Evolutionary conservation across 2,329 filamentous ascomycete genomes (phyloP).

Genomic region (Neonectria faginata): DNA sequence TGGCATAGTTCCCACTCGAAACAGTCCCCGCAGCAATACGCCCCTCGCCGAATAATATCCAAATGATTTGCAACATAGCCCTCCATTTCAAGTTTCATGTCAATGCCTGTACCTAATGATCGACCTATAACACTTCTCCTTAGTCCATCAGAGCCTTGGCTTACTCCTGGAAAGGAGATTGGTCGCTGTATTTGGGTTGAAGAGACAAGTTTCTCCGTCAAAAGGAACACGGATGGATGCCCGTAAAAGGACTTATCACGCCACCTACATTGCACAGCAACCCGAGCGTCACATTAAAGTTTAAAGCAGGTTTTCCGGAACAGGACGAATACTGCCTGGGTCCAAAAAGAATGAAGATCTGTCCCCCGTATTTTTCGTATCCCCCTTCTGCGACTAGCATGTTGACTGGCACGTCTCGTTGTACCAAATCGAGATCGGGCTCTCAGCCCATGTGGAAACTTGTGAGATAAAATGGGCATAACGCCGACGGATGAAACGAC

Average conservation of each 20-base stretch:
- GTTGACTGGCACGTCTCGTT: too few species aligned
- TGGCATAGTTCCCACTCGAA: constrained; percentile 27
- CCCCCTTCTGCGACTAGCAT: too few species aligned
- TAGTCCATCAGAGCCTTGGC: neutral
- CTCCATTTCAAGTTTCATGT: neutral
- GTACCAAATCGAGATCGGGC: too few species aligned
- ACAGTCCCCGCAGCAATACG: neutral
- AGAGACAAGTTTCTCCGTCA: neutral
- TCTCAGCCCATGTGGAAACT: too few species aligned
- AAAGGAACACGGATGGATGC: neutral
- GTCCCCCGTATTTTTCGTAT: too few species aligned
- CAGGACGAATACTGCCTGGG: neutral
- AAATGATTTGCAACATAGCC: neutral
- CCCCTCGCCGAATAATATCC: neutral
- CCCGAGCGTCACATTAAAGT: neutral
- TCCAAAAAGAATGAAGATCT: neutral
- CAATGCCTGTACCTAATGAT: neutral
- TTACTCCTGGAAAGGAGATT: neutral
- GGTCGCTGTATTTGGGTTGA: neutral
- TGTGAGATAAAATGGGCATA: too few species aligned
- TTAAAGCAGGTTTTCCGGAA: neutral
- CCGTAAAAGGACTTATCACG: neutral
- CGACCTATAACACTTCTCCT: neutral
- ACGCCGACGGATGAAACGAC: too few species aligned
- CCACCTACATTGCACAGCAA: neutral